Evolutionary conservation across 2,329 filamentous ascomycete species (phyloP), one percentile per base, ranked within the genome.

Genomic region (Penicillium sp.): DNA sequence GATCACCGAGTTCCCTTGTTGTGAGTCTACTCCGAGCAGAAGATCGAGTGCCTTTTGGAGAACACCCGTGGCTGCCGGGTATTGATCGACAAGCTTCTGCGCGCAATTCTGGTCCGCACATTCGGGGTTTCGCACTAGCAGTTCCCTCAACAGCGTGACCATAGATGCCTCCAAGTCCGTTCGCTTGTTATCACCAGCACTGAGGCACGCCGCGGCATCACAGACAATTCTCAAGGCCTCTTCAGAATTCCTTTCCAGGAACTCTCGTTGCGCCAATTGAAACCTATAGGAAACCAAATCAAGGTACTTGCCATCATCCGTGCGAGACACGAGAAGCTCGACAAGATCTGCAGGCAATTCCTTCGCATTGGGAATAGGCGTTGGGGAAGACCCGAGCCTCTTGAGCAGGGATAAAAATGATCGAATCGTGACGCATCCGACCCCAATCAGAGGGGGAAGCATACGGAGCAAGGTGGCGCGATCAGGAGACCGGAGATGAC

Each of bases 401-500:
- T 64, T 69, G 20, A 69, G 62, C 20, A 75, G 48, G 39, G 65
- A 56, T 51, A 76, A 59, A 38, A 78, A 70, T 13, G 69, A 67
- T 30, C 68, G 63, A 33, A 78, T 69, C 4, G 72, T 74, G 16
- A 77, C 65, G 49, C 75, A 75, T n/a, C 74, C 72, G 31, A 74
- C 72, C 11, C 74, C 73, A 35, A 78, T 69, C 3, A 79, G 66
- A 20, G 72, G 67, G 16, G 69, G 65, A 27, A 78, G 62, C 22
- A 74, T 60, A 14, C 52, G 54, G 13, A 66, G 62, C 16, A 74
- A 61, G 16, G 58, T 64, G n/a, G 63, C 57, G 10, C 65, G 69
- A 41, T 69, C 60, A 5, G 69, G 50, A 28, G 67, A 68, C 36
- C 65, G 67, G n/a, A 77, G 44, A 47, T 73, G 59, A 33, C 57